phyloP scores from a whole-genome alignment of 305 asterid species.

The Plantago rigida region DNA sequence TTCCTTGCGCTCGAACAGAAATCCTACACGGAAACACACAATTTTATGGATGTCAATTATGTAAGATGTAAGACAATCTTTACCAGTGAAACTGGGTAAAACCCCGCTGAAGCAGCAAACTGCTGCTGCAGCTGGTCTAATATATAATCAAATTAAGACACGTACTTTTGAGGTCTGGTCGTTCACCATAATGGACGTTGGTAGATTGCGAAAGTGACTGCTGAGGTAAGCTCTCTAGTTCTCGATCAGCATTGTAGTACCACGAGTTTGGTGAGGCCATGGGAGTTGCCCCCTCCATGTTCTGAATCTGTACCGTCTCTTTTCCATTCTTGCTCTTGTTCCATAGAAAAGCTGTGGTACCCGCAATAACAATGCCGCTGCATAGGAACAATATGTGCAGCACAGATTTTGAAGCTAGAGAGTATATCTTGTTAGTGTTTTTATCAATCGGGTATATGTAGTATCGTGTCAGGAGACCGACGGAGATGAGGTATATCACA shows the following conservation, averaged over 20 bases:
- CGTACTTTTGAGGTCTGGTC: conserved; percentile 56
- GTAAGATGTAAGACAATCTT: not conserved
- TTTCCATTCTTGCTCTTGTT: conserved; percentile 31
- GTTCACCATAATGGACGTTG: conserved; percentile 40
- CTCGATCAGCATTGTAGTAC: conserved; percentile 37
- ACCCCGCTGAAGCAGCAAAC: no score
- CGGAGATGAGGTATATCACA: conserved; percentile 35
- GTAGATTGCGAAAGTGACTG: conserved; percentile 30
- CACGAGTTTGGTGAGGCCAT: conserved; percentile 30
- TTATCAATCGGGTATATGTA: conserved; percentile 52
- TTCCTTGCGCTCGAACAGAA: conserved; percentile 37
- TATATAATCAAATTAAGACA: not conserved
- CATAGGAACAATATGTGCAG: conserved; percentile 40
- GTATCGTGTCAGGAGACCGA: conserved; percentile 40
- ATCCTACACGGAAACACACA: conserved; percentile 24
- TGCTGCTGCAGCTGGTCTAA: no score
- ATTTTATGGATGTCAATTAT: not conserved
- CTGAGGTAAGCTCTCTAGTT: conserved; percentile 50
- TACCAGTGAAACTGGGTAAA: no score
- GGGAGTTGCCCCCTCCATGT: conserved; percentile 41
- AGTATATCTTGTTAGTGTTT: conserved; percentile 37
- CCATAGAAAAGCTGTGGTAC: conserved; percentile 40
- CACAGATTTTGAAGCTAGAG: conserved; percentile 30
- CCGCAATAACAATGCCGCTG: conserved; percentile 26
- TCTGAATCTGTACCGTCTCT: conserved; percentile 41